Evolutionary conservation across 352 stramenopile species (phyloP), one percentile per base, ranked within the genome.

Genomic region (Phytophthora agathidicida): DNA sequence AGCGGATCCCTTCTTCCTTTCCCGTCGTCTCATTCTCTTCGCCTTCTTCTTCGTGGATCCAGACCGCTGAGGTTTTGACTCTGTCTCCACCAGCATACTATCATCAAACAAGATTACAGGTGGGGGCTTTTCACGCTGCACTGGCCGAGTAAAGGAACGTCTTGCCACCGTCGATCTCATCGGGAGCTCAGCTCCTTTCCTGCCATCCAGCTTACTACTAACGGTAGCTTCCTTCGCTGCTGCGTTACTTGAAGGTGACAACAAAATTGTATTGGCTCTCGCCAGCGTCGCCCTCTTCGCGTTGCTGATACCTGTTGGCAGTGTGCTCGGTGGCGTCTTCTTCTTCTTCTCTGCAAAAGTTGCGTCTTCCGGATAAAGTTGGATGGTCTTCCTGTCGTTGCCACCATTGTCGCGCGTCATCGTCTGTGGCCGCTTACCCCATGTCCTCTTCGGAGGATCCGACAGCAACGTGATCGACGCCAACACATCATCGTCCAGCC

Each of bases 401-500:
- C n/a, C n/a, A 26, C n/a, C 44, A 32, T 13, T 48, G 2, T 37
- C 22, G 9, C 38, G 50, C 28, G 14, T 35, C 27, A 54, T 31
- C 5, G 9, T 19, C 19, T 17, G 9, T 28, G 41, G 14, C 11
- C 22, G 28, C 14, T 14, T 37, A 9, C 33, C 26, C 24, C 13
- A 33, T 11, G 10, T 16, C 45, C 45, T 50, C 57, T 38, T 60
- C 8, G 58, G 27, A n/a, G 44, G 43, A 28, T 54, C 53, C 4
- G 65, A 65, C 20, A 56, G 26, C 26, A 77, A 37, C 22, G 67
- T 77, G 52, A 86, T 67, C 9, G 66, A 76, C 3, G 60, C 51
- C 23, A 86, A 44, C 10, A 83, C 45, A 11, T 67, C 64, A 19
- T 68, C 60, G 54, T 85, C 70, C 31, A 85, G 42, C 5, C 60